Evolutionary conservation across 225 moss, liverwort and hornwort genomes (phyloP).

Genomic region (Physcomitrellopsis africana): DNA sequence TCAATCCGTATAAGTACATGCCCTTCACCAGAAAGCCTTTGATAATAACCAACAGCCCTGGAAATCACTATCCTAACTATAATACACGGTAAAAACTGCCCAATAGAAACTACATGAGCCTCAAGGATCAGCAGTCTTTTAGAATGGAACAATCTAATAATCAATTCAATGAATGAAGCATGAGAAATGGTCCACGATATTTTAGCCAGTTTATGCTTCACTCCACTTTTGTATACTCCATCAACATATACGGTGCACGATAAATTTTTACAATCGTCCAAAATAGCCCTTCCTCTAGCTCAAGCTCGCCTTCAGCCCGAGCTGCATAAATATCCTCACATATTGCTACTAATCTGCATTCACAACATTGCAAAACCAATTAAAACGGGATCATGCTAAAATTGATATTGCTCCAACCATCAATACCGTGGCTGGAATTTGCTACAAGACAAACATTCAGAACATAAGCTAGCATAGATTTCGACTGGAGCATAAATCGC

Average conservation of each 20-base stretch:
- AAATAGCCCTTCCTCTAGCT: conserved; percentile 54
- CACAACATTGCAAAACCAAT: background rate
- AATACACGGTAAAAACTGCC: conserved; percentile 10
- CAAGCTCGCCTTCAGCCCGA: conserved; percentile 52
- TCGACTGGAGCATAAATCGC: background rate
- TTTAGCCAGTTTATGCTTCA: conserved; percentile 23
- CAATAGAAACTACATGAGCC: conserved; percentile 1
- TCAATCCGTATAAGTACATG: conserved; percentile 23
- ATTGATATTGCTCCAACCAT: background rate
- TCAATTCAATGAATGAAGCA: conserved; percentile 6
- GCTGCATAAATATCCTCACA: conserved; percentile 64
- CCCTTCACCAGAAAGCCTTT: conserved; percentile 19
- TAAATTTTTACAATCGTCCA: conserved; percentile 60
- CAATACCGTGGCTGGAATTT: background rate
- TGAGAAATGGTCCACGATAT: conserved; percentile 27
- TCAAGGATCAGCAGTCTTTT: conserved; percentile 2
- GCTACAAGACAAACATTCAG: background rate
- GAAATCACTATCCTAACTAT: conserved; percentile 21
- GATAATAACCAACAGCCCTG: conserved; percentile 11
- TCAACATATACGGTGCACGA: conserved; percentile 51
- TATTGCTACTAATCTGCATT: conserved; percentile 52
- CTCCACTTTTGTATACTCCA: conserved; percentile 65
- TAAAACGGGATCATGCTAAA: background rate
- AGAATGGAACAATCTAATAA: background rate
- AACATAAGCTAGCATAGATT: background rate